Evolutionary conservation across 768 basidiomycete genomes (phyloP).

Genomic region (Termitomyces titanicus): DNA sequence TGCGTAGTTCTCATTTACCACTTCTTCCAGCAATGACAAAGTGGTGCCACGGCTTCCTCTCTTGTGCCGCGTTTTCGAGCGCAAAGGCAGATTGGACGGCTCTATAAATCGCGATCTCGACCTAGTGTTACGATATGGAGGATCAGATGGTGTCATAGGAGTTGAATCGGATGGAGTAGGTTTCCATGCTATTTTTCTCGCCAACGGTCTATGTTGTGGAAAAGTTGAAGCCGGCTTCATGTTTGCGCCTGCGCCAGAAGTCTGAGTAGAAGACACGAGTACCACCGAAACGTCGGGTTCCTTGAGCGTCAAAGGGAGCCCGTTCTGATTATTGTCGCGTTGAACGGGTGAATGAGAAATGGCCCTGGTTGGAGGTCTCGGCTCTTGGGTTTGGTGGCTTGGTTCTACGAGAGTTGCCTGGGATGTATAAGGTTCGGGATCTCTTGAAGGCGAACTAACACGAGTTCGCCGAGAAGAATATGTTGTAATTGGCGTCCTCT

Average conservation of each 20-base stretch:
- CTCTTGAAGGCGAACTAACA: not conserved
- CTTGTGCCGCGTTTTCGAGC: not conserved
- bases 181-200: constrained; percentile 5
- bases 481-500: not conserved
- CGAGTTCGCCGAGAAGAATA: not conserved
- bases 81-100: constrained; percentile 13
- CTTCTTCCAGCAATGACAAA: constrained; percentile 4
- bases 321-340: not conserved
- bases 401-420: constrained; percentile 14
- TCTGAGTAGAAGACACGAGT: not conserved
- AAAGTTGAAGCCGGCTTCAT: not conserved
- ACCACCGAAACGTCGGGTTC: not conserved
- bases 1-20: constrained; percentile 3
- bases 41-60: not conserved
- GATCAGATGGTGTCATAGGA: constrained; percentile 2
- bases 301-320: not conserved
- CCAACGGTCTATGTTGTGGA: not conserved
- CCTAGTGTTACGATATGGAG: constrained; percentile 32
- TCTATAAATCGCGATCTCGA: constrained; percentile 30
- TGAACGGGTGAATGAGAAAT: not conserved
- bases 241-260: no score
- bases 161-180: not conserved
- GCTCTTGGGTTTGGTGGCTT: not conserved
- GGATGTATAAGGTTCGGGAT: constrained; percentile 9
- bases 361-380: not conserved